These are phyloP conservation scores for Colletotrichum coccodes DNA, from an alignment of 2,329 filamentous ascomycete species.

Conservation along the genomic window DNA sequence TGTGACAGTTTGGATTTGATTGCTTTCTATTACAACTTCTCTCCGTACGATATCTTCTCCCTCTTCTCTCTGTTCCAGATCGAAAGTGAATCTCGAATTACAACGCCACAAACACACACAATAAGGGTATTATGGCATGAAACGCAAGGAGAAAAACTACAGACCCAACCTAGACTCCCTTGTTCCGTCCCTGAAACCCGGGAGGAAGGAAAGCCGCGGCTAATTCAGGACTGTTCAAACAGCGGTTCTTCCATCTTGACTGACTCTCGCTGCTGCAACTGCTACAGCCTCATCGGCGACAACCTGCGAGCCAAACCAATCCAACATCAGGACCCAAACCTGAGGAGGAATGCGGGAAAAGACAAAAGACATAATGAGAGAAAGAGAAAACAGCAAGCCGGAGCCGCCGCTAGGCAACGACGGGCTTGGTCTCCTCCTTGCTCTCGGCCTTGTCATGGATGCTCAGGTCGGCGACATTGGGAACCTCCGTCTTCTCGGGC, in stretches of 20 bases:
- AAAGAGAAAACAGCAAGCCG: background rate
- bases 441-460: conserved; percentile 21
- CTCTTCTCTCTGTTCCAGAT: conserved; percentile 8
- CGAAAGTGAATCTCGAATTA: conserved; percentile 8
- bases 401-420: background rate
- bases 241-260: no score
- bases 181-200: background rate
- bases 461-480: conserved; percentile 20
- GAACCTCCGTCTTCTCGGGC: conserved; percentile 30
- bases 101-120: conserved; percentile 28
- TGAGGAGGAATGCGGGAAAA: background rate
- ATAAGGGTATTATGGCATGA: conserved; percentile 33
- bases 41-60: background rate
- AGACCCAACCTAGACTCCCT: background rate
- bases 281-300: no score
- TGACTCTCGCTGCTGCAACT: no score
- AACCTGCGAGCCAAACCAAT: background rate
- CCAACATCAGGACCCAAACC: no score
- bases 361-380: background rate
- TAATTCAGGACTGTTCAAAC: background rate
- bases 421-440: conserved; percentile 20
- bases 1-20: background rate
- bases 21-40: background rate
- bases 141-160: conserved; percentile 15
- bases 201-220: background rate